Evolutionary conservation across 169 alveolate species (phyloP).

Genomic region (Plasmodium cynomolgi): DNA sequence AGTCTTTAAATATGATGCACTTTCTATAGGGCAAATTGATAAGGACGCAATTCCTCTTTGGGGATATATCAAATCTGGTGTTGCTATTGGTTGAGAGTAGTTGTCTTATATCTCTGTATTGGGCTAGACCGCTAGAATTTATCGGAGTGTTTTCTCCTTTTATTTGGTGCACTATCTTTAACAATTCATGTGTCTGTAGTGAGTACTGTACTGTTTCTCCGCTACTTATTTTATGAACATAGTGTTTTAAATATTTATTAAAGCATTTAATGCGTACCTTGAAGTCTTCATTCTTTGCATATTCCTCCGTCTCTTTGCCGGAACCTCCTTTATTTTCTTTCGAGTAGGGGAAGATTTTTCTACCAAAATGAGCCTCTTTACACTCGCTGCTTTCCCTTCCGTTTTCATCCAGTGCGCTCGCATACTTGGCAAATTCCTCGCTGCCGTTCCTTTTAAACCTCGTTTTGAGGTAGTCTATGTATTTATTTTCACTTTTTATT

Average conservation of each 20-base stretch:
- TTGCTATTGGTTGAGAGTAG: constrained; percentile 41
- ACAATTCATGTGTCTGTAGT: constrained; percentile 63
- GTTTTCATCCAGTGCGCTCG: constrained; percentile 23
- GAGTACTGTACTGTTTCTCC: constrained; percentile 55
- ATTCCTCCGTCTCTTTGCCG: background rate
- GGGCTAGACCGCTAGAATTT: constrained; percentile 76
- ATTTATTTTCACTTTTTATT: constrained; percentile 18
- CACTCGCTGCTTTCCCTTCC: constrained; percentile 12
- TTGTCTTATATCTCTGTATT: constrained; percentile 75
- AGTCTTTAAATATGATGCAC: constrained; percentile 72
- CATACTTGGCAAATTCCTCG: constrained; percentile 4
- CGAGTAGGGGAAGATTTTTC: constrained; percentile 8
- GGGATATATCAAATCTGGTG: constrained; percentile 74
- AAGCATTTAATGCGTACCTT: constrained; percentile 64
- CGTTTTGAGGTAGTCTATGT: constrained; percentile 37
- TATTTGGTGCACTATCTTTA: constrained; percentile 70
- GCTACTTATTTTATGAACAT: constrained; percentile 69
- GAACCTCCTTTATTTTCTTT: background rate
- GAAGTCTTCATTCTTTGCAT: constrained; percentile 45
- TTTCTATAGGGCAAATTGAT: constrained; percentile 68
- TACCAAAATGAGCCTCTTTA: constrained; percentile 27
- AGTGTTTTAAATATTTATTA: constrained; percentile 70
- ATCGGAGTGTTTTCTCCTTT: constrained; percentile 60
- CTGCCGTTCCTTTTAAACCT: constrained; percentile 48
- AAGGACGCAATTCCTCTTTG: constrained; percentile 70